Evolutionary conservation across 148 eudicot species (phyloP).

Genomic region (Dysphania ambrosioides): DNA sequence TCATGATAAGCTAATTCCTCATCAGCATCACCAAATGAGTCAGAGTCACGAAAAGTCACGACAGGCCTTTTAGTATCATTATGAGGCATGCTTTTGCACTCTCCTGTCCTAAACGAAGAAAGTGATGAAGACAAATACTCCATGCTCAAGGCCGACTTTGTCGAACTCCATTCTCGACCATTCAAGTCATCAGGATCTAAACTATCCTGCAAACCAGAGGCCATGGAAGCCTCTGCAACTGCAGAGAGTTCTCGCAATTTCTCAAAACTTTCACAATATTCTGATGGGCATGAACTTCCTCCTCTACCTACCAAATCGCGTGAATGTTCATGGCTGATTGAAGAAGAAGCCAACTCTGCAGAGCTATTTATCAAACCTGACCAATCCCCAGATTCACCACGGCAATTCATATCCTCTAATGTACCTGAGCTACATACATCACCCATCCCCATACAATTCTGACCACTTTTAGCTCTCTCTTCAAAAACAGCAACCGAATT

Average conservation of each 20-base stretch:
- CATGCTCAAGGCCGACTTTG: constrained; percentile 63
- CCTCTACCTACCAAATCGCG: constrained; percentile 48
- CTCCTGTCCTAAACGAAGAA: constrained; percentile 67
- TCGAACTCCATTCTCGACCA: constrained; percentile 65
- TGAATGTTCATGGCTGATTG: constrained; percentile 53
- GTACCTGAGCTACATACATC: constrained; percentile 34
- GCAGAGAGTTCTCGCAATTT: constrained; percentile 65
- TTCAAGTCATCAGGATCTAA: constrained; percentile 48
- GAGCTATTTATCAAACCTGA: constrained; percentile 55
- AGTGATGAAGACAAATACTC: constrained; percentile 79
- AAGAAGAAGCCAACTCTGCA: constrained; percentile 53
- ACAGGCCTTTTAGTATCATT: constrained; percentile 43
- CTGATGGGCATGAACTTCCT: constrained; percentile 72
- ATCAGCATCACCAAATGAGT: constrained; percentile 46
- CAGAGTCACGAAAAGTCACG: constrained; percentile 65
- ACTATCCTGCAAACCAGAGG: constrained; percentile 48
- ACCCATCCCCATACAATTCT: constrained; percentile 26
- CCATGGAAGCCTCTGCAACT: constrained; percentile 40
- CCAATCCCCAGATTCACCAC: constrained; percentile 48
- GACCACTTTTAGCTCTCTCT: constrained; percentile 22
- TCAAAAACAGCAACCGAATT: constrained; percentile 25
- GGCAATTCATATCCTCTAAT: constrained; percentile 45
- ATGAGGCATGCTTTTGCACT: constrained; percentile 49
- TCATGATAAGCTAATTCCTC: constrained; percentile 40
- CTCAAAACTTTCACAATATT: constrained; percentile 63